These are phyloP conservation scores for Lipomyces spencermartinsiae DNA, from an alignment of 805 yeast genomes.

Conservation along the genomic window DNA sequence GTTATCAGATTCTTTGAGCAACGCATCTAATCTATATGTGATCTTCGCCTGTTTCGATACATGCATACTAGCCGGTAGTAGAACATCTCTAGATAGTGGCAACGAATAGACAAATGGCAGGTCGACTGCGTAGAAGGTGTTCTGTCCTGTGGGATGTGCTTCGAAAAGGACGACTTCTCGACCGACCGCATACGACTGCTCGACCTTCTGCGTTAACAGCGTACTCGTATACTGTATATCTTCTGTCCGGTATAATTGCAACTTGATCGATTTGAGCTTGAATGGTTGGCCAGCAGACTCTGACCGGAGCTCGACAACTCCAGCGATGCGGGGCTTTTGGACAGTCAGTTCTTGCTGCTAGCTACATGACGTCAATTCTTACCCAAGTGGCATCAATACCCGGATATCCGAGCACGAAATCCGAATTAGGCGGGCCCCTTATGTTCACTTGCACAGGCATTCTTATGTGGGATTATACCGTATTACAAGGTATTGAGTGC, in stretches of 20 bases:
- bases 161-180: conserved; percentile 42
- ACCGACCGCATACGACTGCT: conserved; percentile 48
- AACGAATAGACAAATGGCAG: conserved; percentile 48
- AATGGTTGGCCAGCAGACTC: conserved; percentile 40
- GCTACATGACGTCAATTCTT: conserved; percentile 10
- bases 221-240: conserved; percentile 45
- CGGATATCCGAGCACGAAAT: conserved; percentile 51
- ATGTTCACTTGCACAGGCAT: conserved; percentile 39
- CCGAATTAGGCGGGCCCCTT: conserved; percentile 50
- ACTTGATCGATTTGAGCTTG: conserved; percentile 42
- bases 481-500: no score
- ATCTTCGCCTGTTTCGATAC: conserved; percentile 37
- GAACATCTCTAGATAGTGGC: conserved; percentile 44
- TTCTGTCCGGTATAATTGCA: conserved; percentile 51
- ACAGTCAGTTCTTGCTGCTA: not conserved
- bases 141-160: conserved; percentile 33
- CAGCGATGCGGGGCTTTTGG: conserved; percentile 48
- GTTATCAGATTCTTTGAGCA: conserved; percentile 32
- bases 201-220: conserved; percentile 43
- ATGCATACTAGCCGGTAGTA: conserved; percentile 48
- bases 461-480: no score
- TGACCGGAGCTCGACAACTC: conserved; percentile 49
- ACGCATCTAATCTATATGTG: conserved; percentile 46
- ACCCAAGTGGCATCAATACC: conserved; percentile 52
- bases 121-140: conserved; percentile 45